Evolutionary conservation across 2,329 filamentous ascomycete species (phyloP).

Genomic region (Hypoxylon sp.): DNA sequence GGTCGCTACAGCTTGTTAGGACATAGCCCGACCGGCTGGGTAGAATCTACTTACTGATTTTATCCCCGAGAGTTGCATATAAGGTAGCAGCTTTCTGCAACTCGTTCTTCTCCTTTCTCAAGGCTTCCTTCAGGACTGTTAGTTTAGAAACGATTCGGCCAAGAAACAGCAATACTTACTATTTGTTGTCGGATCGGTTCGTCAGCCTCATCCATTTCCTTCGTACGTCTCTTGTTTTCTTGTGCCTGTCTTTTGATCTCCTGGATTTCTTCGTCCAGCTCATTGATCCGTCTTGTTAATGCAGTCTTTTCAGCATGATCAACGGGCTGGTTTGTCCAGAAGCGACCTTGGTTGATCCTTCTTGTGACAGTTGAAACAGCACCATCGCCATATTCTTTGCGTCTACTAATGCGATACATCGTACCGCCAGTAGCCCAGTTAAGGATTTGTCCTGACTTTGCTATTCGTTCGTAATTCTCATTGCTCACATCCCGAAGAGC

Average conservation of each 20-base stretch:
- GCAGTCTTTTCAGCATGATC: conserved; percentile 76
- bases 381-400: conserved; percentile 83
- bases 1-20: conserved; percentile 51
- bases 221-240: conserved; percentile 57
- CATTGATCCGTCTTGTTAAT: conserved; percentile 67
- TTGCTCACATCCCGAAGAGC: conserved; percentile 74
- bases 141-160: conserved; percentile 30
- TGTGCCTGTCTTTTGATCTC: conserved; percentile 55
- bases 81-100: conserved; percentile 76
- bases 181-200: conserved; percentile 62
- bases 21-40: not conserved
- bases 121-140: conserved; percentile 56
- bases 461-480: conserved; percentile 76
- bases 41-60: conserved; percentile 70
- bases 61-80: conserved; percentile 77
- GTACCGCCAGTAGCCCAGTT: conserved; percentile 79
- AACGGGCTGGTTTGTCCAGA: conserved; percentile 84
- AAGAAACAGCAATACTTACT: conserved; percentile 54
- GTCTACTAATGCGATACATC: conserved; percentile 75
- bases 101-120: conserved; percentile 74
- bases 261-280: conserved; percentile 57
- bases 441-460: conserved; percentile 69
- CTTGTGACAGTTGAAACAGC: conserved; percentile 79
- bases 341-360: conserved; percentile 71
- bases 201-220: conserved; percentile 58